Evolutionary conservation across 2,329 filamentous ascomycete species (phyloP), one percentile per base, ranked within the genome.

Genomic region (Purpureocillium takamizusanense): DNA sequence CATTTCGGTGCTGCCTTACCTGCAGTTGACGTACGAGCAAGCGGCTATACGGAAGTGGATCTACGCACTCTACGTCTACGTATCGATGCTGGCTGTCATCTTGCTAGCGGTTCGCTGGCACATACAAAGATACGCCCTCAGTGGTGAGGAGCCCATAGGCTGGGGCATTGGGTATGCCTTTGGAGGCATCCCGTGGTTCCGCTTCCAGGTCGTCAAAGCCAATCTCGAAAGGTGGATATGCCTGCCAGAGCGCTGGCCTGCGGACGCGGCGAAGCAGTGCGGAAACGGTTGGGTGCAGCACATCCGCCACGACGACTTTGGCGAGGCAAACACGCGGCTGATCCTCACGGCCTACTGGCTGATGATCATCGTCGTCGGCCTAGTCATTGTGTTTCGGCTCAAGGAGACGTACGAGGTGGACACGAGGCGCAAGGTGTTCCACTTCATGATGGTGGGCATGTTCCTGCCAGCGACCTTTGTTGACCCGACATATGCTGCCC

Each of bases 381-480:
- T 97, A 28, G 63, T 78, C 9, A 69, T 85, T 4, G 86, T 95
- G 7, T 76, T 92, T 37, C 76, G 72, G 31, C 73, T 94, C 29
- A 85, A 83, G 31, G 69, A 78, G 3, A 68, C 86, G 36, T 89
- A 85, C 48, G 89, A 95, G 61, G 90, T 98, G 34, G 92, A 98
- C 62, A 98, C 92, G 1, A 78, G 92, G 36, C 80, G 92, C 36
- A 98, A 98, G 61, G 86, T 97, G 17, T 98, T 98, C 59, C 92
- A 98, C 60, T 94, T 94, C 49, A 95, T 90, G 74, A 97, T 97
- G 84, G 90, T 97, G 7, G 79, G 80, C 40, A 95, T 98, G 86
- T 81, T 98, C 40, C 71, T 97, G 2, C 89, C 92, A 0, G 79
- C 86, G 2, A 85, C 83, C 2, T 95, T 80, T 55, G 66, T 97